A percentile compares a stretch with the other conserved stretches of the same genome.
phyloP scores from a whole-genome alignment of 306 rosid species.

The Quercus wislizeni region DNA sequence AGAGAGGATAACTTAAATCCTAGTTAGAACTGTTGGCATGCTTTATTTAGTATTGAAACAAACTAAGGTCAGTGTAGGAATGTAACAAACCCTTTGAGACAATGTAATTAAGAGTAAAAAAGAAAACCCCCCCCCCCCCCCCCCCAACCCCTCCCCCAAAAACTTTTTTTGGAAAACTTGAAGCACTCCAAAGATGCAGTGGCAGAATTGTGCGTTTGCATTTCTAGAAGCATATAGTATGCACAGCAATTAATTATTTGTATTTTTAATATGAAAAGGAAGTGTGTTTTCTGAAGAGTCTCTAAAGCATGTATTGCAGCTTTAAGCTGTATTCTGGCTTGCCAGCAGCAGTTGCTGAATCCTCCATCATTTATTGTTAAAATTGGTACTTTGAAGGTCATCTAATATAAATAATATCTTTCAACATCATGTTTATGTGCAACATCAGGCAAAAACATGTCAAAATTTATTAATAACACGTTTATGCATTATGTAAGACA shows the following conservation, averaged over 20 bases:
- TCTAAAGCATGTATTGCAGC: neutral
- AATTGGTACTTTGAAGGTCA: neutral
- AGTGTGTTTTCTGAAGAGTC: neutral
- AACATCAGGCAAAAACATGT: neutral
- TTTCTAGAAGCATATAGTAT: neutral
- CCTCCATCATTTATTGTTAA: neutral
- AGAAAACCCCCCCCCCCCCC: no score
- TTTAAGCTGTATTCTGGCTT: neutral
- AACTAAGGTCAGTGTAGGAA: neutral
- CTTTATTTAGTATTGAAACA: neutral
- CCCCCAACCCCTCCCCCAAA: neutral
- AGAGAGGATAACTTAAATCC: neutral
- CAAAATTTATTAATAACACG: neutral
- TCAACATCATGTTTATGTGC: neutral
- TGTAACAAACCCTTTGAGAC: neutral
- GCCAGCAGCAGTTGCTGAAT: neutral
- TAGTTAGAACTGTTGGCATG: neutral
- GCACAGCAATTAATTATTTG: neutral
- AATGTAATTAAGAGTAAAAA: neutral
- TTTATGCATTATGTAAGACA: neutral
- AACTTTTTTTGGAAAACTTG: neutral
- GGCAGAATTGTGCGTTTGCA: neutral
- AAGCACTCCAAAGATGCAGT: neutral
- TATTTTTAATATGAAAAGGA: neutral
- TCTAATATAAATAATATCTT: neutral